Evolutionary conservation across 495 filamentous ascomycete genomes (phyloP).

Genomic region (Rhypophila decipiens): DNA sequence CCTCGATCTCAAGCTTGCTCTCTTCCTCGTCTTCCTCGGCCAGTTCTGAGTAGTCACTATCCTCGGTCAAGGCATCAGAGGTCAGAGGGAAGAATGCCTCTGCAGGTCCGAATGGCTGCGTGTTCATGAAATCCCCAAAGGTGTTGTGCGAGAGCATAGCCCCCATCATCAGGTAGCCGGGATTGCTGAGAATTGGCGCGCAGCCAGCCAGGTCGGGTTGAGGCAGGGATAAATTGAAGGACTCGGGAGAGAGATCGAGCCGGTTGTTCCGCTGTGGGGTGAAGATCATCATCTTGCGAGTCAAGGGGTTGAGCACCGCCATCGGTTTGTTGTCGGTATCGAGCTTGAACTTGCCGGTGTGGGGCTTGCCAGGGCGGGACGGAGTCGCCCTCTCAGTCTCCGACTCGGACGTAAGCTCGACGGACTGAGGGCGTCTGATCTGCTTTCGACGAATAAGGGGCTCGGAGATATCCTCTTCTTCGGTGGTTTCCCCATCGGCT

Average conservation of each 20-base stretch:
- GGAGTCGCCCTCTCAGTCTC: conserved; percentile 34
- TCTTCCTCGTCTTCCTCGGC: conserved; percentile 62
- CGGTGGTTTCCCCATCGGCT: conserved; percentile 84
- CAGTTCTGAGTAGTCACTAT: conserved; percentile 23
- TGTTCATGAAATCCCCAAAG: conserved; percentile 54
- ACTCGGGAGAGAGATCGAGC: conserved; percentile 40
- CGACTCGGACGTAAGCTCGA: conserved; percentile 37
- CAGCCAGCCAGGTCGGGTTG: conserved; percentile 37
- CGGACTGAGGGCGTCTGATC: conserved; percentile 31
- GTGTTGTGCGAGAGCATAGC: conserved; percentile 49
- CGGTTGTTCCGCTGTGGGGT: conserved; percentile 32
- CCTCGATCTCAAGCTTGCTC: conserved; percentile 56
- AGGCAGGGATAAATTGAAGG: conserved; percentile 39
- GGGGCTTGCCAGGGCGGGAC: conserved; percentile 36
- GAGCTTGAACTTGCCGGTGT: conserved; percentile 49
- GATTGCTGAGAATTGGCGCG: conserved; percentile 59
- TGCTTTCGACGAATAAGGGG: conserved; percentile 50
- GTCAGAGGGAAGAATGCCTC: conserved; percentile 70
- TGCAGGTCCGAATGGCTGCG: conserved; percentile 60
- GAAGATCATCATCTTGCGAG: conserved; percentile 67
- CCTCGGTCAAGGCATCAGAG: conserved; percentile 40
- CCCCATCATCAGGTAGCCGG: conserved; percentile 72
- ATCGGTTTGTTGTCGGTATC: conserved; percentile 61
- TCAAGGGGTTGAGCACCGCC: conserved; percentile 61
- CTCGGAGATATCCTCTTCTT: conserved; percentile 70